These are phyloP conservation scores for Pugionium dolabratum DNA, from an alignment of 345 rosid genomes.

Conservation along the genomic window DNA sequence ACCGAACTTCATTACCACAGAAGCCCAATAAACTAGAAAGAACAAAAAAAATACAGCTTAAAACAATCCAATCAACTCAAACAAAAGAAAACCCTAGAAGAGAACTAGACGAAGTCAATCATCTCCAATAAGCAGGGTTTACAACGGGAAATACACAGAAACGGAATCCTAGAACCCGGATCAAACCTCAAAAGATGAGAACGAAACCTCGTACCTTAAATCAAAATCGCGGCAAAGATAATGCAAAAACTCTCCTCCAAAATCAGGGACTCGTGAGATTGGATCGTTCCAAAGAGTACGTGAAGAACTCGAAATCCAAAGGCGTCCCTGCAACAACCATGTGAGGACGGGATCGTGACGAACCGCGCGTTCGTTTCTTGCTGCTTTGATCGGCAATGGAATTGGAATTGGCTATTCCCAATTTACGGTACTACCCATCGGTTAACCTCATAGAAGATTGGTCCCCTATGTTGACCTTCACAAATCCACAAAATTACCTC, in stretches of 20 bases:
- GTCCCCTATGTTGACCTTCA: background rate
- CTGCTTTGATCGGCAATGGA: conserved; percentile 79
- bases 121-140: conserved; percentile 22
- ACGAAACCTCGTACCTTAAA: conserved; percentile 38
- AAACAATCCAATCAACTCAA: background rate
- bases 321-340: conserved; percentile 59
- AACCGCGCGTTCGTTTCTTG: conserved; percentile 48
- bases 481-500: too few species aligned
- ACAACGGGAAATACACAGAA: conserved; percentile 3
- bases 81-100: conserved; percentile 38
- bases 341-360: conserved; percentile 58
- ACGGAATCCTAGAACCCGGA: conserved; percentile 46
- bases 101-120: conserved; percentile 39
- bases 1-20: conserved; percentile 45
- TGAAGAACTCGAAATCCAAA: conserved; percentile 45
- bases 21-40: conserved; percentile 24
- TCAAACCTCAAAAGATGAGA: conserved; percentile 32
- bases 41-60: conserved; percentile 24
- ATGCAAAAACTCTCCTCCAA: conserved; percentile 10
- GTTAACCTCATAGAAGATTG: background rate
- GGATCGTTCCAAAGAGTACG: conserved; percentile 35
- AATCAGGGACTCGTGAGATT: conserved; percentile 35
- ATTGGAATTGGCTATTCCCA: conserved; percentile 26
- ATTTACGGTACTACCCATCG: conserved; percentile 53
- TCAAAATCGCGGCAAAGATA: conserved; percentile 26